Evolutionary conservation across 1,284 basidiomycete species (phyloP).

Genomic region (Butyriboletus regius): DNA sequence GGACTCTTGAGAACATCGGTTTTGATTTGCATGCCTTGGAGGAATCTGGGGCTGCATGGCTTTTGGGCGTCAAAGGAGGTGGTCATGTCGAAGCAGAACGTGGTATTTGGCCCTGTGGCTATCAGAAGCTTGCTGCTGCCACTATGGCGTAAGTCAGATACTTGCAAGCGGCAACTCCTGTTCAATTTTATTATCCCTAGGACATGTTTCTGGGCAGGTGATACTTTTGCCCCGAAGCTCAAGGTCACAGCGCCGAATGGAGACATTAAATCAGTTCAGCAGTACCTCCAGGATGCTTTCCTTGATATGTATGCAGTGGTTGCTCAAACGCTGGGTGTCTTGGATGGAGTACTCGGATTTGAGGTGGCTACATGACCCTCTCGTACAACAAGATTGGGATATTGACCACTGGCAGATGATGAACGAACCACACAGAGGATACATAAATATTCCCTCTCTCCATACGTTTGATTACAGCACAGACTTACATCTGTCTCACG

Average conservation of each 20-base stretch:
- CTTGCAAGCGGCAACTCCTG: slow-evolving; percentile 13
- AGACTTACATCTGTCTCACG: slow-evolving; percentile 80
- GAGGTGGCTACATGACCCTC: slow-evolving; percentile 50
- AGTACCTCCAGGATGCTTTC: slow-evolving; percentile 78
- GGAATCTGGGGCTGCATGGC: slow-evolving; percentile 75
- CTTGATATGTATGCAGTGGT: slow-evolving; percentile 71
- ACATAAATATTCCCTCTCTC: slow-evolving; percentile 75
- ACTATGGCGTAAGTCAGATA: slow-evolving; percentile 69
- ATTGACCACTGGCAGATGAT: slow-evolving; percentile 55
- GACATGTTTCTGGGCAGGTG: slow-evolving; percentile 86
- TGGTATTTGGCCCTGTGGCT: slow-evolving; percentile 85
- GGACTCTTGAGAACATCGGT: slow-evolving; percentile 77
- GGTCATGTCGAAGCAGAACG: slow-evolving; percentile 64
- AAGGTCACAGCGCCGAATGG: slow-evolving; percentile 46
- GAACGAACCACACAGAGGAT: slow-evolving; percentile 95
- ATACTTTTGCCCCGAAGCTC: slow-evolving; percentile 74
- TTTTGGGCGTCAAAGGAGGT: slow-evolving; percentile 70
- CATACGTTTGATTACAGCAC: slow-evolving; percentile 89
- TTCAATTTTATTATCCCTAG: slow-evolving; percentile 24
- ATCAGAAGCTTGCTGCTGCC: slow-evolving; percentile 79
- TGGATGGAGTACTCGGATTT: slow-evolving; percentile 82
- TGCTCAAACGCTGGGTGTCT: slow-evolving; percentile 59
- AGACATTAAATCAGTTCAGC: slow-evolving; percentile 60
- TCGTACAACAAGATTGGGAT: not conserved
- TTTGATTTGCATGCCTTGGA: slow-evolving; percentile 74